phyloP scores from a whole-genome alignment of 129 eudicot genomes.

The Saussurea involucrata region DNA sequence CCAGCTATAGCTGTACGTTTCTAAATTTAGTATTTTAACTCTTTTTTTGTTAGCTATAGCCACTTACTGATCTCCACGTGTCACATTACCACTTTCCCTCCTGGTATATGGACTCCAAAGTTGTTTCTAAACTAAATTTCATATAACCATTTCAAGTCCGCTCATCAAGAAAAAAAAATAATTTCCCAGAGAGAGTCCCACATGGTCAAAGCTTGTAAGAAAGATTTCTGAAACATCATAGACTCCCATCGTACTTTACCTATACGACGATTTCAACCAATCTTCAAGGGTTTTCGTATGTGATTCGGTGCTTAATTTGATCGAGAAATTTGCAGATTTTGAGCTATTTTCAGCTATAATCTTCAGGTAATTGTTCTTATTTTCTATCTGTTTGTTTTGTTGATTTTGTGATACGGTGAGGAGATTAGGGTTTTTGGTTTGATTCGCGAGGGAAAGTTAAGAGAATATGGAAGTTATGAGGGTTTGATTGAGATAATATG shows the following conservation, averaged over 20 bases:
- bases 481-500: not conserved
- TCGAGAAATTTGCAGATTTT: slow-evolving; percentile 1
- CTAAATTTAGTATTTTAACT: no score
- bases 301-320: slow-evolving; percentile 6
- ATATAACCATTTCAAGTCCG: slow-evolving; percentile 9
- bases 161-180: not conserved
- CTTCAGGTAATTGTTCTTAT: slow-evolving; percentile 1
- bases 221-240: slow-evolving; percentile 23
- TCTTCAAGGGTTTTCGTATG: not conserved
- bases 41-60: not conserved
- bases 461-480: not conserved
- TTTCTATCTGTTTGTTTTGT: not conserved
- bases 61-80: slow-evolving; percentile 6
- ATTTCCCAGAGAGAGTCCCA: slow-evolving; percentile 15
- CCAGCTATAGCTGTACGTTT: not conserved
- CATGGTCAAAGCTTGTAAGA: slow-evolving; percentile 28
- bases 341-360: slow-evolving; percentile 1
- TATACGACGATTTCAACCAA: slow-evolving; percentile 8
- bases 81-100: not conserved
- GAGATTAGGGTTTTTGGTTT: not conserved
- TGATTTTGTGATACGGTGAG: slow-evolving; percentile 2
- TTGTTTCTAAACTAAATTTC: not conserved
- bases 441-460: not conserved
- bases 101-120: not conserved
- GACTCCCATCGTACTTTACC: slow-evolving; percentile 7